phyloP scores from a whole-genome alignment of 805 yeast genomes.

The Debaryomyces prosopidis region DNA sequence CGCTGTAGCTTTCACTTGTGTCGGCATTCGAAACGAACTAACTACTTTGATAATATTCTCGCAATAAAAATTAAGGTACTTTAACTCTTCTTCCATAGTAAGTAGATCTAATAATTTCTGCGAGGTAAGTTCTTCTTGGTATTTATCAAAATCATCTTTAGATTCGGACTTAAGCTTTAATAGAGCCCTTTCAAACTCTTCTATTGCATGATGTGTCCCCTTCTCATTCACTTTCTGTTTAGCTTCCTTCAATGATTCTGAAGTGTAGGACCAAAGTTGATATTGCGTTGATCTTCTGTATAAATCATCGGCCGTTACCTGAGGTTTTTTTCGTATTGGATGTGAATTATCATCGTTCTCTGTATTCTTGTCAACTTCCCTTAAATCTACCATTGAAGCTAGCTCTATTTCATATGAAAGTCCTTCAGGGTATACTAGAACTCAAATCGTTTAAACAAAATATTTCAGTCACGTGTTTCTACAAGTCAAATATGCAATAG shows the following conservation, averaged over 20 bases:
- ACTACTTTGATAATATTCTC: constrained; percentile 71
- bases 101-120: constrained; percentile 45
- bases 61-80: constrained; percentile 68
- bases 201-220: constrained; percentile 45
- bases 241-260: constrained; percentile 50
- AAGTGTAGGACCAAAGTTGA: constrained; percentile 80
- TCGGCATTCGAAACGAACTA: constrained; percentile 74
- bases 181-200: constrained; percentile 27
- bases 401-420: too few species aligned
- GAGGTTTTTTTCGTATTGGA: constrained; percentile 9
- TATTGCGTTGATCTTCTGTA: constrained; percentile 87
- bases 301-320: constrained; percentile 77
- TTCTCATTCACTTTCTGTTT: constrained; percentile 53
- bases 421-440: neutral
- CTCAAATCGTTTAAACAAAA: neutral
- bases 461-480: constrained; percentile 3
- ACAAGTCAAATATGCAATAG: neutral
- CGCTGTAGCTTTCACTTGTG: constrained; percentile 88
- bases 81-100: constrained; percentile 67
- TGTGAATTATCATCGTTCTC: neutral
- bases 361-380: neutral
- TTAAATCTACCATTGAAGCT: neutral
- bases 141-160: constrained; percentile 29
- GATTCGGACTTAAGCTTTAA: constrained; percentile 16
- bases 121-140: constrained; percentile 27